Evolutionary conservation across 805 yeast genomes (phyloP).

Genomic region (Cyberlindnera americana): DNA sequence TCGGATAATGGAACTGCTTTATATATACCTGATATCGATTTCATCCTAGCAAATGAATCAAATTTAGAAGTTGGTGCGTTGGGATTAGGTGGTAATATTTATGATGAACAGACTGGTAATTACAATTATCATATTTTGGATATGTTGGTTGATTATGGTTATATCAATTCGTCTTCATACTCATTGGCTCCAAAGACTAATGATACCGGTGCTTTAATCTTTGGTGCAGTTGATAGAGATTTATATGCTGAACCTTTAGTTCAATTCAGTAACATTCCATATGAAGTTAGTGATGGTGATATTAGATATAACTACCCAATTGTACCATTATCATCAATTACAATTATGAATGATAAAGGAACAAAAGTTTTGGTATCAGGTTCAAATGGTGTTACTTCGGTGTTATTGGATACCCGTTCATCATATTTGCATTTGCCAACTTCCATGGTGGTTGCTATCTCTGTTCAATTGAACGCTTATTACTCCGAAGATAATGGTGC

Average conservation of each 20-base stretch:
- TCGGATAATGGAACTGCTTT: conserved; percentile 5
- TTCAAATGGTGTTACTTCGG: conserved; percentile 35
- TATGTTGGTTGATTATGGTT: conserved; percentile 27
- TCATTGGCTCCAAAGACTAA: conserved; percentile 35
- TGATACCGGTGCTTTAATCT: conserved; percentile 36
- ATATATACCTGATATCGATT: conserved; percentile 29
- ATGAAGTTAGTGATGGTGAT: conserved; percentile 20
- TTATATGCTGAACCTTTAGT: conserved; percentile 45
- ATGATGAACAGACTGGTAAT: not conserved
- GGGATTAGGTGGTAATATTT: conserved; percentile 38
- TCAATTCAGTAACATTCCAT: conserved; percentile 48
- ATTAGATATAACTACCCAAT: conserved; percentile 39
- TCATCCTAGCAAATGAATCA: conserved; percentile 37
- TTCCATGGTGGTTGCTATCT: conserved; percentile 53
- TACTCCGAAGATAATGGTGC: conserved; percentile 42
- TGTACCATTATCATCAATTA: conserved; percentile 43
- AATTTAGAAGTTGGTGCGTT: conserved; percentile 39
- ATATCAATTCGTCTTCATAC: conserved; percentile 39
- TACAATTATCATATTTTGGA: conserved; percentile 29
- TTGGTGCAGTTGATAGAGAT: conserved; percentile 56
- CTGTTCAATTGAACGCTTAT: conserved; percentile 67
- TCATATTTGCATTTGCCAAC: conserved; percentile 50
- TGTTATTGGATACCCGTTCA: conserved; percentile 55
- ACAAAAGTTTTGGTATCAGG: conserved; percentile 4
- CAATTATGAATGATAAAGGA: conserved; percentile 41